phyloP scores from a whole-genome alignment of 2,329 filamentous ascomycete species.

The Elsinoe ampelina region DNA sequence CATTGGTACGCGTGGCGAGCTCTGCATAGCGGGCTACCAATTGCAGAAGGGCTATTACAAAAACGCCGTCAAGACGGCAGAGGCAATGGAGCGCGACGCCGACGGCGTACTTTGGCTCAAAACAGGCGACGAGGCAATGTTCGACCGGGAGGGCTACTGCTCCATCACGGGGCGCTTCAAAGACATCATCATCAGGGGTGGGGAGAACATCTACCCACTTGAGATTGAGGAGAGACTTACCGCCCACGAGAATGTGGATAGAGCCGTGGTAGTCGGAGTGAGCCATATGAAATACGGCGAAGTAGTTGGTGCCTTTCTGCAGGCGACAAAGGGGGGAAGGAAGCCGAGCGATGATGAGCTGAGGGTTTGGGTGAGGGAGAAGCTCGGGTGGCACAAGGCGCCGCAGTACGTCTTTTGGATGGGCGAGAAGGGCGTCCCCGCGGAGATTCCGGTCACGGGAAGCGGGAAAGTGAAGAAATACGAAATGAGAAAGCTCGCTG shows the following conservation, averaged over 20 bases:
- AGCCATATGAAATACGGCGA: constrained; percentile 26
- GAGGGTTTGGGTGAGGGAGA: constrained; percentile 30
- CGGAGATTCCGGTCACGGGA: constrained; percentile 32
- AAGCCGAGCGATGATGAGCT: constrained; percentile 28
- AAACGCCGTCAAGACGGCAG: constrained; percentile 65
- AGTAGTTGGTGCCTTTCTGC: constrained; percentile 27
- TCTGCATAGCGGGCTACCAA: constrained; percentile 71
- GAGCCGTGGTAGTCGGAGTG: constrained; percentile 24
- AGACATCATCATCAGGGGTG: constrained; percentile 39
- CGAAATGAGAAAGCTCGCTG: constrained; percentile 22
- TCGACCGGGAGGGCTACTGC: constrained; percentile 36
- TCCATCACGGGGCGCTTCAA: constrained; percentile 28
- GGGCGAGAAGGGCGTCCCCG: constrained; percentile 39
- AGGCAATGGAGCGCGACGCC: constrained; percentile 59
- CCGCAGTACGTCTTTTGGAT: constrained; percentile 70
- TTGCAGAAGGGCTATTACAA: constrained; percentile 56
- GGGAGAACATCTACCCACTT: constrained; percentile 52
- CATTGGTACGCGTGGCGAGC: constrained; percentile 59
- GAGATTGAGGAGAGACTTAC: constrained; percentile 26
- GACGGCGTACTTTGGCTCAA: constrained; percentile 52
- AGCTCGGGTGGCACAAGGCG: constrained; percentile 39
- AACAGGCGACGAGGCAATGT: constrained; percentile 50
- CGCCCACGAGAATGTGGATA: constrained; percentile 21
- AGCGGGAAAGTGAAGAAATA: constrained; percentile 40
- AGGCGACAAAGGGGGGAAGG: constrained; percentile 21